Evolutionary conservation across 1,139 yeast genomes (phyloP).

Genomic region (Meyerozyma elateridarum): DNA sequence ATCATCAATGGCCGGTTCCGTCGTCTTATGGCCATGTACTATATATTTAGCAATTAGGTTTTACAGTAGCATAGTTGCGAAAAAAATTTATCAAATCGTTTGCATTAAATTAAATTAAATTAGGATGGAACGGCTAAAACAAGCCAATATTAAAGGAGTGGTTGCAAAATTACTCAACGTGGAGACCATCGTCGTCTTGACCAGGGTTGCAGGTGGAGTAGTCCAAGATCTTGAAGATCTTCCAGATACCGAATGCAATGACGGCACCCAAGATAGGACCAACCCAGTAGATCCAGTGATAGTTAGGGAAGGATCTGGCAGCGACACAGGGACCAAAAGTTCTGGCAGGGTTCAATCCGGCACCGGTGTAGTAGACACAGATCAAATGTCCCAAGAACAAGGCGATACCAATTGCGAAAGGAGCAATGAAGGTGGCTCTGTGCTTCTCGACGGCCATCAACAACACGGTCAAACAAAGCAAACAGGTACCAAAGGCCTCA

Average conservation of each 20-base stretch:
- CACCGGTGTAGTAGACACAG: conserved; percentile 83
- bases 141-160: no score
- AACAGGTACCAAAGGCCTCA: conserved; percentile 76
- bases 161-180: conserved; percentile 2
- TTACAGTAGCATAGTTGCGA: no score
- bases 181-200: conserved; percentile 38
- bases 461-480: conserved; percentile 71
- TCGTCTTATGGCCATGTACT: conserved; percentile 52
- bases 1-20: conserved; percentile 49
- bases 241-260: conserved; percentile 66
- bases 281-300: conserved; percentile 92
- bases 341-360: conserved; percentile 91
- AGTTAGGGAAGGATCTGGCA: conserved; percentile 65
- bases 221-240: conserved; percentile 58
- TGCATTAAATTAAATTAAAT: no score
- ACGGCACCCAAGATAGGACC: conserved; percentile 74
- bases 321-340: conserved; percentile 83
- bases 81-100: no score
- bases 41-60: conserved; percentile 33
- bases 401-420: conserved; percentile 78
- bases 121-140: no score
- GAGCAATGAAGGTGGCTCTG: conserved; percentile 73
- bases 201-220: conserved; percentile 73
- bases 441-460: conserved; percentile 84
- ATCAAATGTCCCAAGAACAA: conserved; percentile 79